Evolutionary conservation across 2,329 filamentous ascomycete genomes (phyloP).

Genomic region (Colletotrichum abscissum): DNA sequence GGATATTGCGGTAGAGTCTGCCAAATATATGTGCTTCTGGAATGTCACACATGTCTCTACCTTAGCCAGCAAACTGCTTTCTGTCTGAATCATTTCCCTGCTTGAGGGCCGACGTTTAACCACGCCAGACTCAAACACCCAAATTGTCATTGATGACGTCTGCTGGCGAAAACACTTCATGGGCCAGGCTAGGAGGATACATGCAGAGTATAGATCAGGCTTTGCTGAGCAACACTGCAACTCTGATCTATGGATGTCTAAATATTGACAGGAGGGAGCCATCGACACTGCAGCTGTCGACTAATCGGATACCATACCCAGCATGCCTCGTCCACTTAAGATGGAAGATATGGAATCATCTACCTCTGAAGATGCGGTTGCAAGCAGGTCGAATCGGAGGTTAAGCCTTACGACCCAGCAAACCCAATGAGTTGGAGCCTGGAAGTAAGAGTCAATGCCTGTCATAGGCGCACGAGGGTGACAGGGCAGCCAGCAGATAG

Average conservation of each 20-base stretch:
- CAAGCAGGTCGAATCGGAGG: neutral
- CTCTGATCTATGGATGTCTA: neutral
- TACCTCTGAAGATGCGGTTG: neutral
- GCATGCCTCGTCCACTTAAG: neutral
- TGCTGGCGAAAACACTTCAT: no score
- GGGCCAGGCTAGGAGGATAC: no score
- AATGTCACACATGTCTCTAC: neutral
- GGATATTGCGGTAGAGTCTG: neutral
- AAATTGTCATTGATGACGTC: neutral
- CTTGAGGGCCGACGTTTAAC: no score
- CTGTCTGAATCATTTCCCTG: neutral
- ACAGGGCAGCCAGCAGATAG: neutral
- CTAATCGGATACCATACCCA: neutral
- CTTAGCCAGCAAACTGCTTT: neutral
- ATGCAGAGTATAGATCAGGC: no score
- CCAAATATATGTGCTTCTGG: neutral
- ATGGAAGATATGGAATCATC: neutral
- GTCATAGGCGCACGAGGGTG: neutral
- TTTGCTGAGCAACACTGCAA: no score
- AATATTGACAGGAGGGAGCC: neutral
- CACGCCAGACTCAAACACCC: neutral
- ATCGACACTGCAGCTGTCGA: neutral
- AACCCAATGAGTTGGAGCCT: neutral
- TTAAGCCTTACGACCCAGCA: slow-evolving; percentile 5
- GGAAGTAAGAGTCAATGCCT: neutral